Percentiles rank a stretch among this genome's conserved stretches.
phyloP scores from a whole-genome alignment of 2,329 filamentous ascomycete genomes.

The Periglandula ipomoeae region DNA sequence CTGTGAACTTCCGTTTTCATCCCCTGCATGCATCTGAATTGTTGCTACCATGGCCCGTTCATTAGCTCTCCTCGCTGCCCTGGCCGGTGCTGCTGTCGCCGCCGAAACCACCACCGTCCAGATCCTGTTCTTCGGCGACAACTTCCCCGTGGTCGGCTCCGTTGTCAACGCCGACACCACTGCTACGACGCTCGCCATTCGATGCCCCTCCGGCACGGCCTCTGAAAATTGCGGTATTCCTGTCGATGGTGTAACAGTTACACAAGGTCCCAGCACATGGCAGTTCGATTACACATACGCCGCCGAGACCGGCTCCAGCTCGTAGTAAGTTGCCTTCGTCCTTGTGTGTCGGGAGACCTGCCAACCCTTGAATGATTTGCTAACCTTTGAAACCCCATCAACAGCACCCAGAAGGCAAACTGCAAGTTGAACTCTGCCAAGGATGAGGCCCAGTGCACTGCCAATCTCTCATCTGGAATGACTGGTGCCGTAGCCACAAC shows the following conservation, averaged over 20 bases:
- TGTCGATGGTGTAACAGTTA: slow-evolving; percentile 12
- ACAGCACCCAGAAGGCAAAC: slow-evolving; percentile 11
- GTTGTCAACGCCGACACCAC: slow-evolving; percentile 17
- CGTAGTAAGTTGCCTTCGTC: background rate
- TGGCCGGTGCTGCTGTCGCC: slow-evolving; percentile 12
- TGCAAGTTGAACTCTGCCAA: slow-evolving; percentile 19
- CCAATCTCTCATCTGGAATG: background rate
- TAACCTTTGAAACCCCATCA: background rate
- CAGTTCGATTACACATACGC: slow-evolving; percentile 7
- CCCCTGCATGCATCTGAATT: too few relatives aligned
- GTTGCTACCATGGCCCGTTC: background rate
- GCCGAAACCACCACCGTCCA: slow-evolving; percentile 19
- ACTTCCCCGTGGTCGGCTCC: slow-evolving; percentile 18
- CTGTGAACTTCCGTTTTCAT: too few relatives aligned
- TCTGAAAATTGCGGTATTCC: slow-evolving; percentile 16
- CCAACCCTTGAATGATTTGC: background rate
- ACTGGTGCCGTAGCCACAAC: background rate
- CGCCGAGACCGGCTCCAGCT: background rate
- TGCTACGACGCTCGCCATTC: slow-evolving; percentile 22
- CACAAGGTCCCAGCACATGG: slow-evolving; percentile 21
- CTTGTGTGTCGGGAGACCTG: background rate
- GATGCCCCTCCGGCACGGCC: slow-evolving; percentile 14
- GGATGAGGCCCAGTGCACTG: slow-evolving; percentile 16
- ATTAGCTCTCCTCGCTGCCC: slow-evolving; percentile 16
- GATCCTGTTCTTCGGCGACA: slow-evolving; percentile 17